A percentile compares a stretch with the other conserved stretches of the same genome.
These are phyloP conservation scores for Coprinellus micaceus DNA, from an alignment of 768 basidiomycete species.

Conservation along the genomic window DNA sequence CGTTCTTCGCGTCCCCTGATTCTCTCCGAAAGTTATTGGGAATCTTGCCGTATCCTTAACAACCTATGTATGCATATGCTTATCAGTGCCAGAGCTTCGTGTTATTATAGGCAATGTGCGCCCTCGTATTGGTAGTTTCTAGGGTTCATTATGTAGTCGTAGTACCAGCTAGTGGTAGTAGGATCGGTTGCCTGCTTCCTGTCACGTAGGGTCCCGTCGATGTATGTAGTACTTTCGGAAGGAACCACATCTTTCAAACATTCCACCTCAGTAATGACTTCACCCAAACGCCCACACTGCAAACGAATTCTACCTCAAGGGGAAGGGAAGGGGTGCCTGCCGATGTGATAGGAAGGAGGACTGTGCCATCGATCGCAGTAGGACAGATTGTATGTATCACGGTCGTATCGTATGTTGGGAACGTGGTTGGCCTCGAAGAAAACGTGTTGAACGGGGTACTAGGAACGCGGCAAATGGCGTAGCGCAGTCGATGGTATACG, in stretches of 20 bases:
- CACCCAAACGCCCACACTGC: no score
- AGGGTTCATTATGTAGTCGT: not conserved
- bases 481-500: not conserved
- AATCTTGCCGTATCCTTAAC: not conserved
- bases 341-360: slow-evolving; percentile 2
- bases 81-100: not conserved
- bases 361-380: not conserved
- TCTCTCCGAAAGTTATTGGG: not conserved
- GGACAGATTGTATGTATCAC: not conserved
- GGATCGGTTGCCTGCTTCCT: no score
- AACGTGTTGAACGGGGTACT: not conserved
- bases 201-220: no score
- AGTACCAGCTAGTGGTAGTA: no score
- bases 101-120: not conserved
- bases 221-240: not conserved
- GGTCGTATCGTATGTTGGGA: not conserved
- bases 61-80: not conserved
- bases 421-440: not conserved
- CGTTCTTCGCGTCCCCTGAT: no score
- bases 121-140: not conserved
- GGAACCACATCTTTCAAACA: not conserved
- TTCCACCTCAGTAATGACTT: no score
- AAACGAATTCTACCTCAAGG: not conserved
- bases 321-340: not conserved
- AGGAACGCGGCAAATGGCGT: not conserved